Evolutionary conservation across 495 filamentous ascomycete species (phyloP).

Genomic region (Neurospora sp.): DNA sequence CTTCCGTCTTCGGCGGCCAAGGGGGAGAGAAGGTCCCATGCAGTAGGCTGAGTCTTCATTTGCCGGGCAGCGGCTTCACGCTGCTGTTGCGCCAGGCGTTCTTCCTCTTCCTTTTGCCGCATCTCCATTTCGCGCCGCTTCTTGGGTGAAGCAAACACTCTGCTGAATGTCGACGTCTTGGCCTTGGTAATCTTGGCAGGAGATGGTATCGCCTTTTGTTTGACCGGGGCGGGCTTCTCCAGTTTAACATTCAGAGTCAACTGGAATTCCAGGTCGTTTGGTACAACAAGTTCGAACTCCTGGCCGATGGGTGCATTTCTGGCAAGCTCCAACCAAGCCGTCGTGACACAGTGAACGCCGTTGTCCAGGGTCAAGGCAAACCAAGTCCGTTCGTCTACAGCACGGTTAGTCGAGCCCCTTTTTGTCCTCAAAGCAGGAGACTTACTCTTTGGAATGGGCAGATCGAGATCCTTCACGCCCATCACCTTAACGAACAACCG

Average conservation of each 20-base stretch:
- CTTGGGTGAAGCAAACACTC: conserved; percentile 86
- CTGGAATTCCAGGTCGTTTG: conserved; percentile 94
- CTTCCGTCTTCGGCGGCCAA: conserved; percentile 83
- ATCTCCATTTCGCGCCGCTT: conserved; percentile 89
- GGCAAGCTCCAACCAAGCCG: conserved; percentile 86
- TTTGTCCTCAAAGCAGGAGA: not conserved
- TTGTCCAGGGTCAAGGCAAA: conserved; percentile 96
- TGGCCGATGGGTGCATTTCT: conserved; percentile 92
- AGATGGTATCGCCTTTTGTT: conserved; percentile 32
- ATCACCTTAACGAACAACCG: conserved; percentile 94
- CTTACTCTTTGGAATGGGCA: conserved; percentile 85
- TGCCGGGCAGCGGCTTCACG: conserved; percentile 55
- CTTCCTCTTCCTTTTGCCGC: conserved; percentile 65
- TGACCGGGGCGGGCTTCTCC: conserved; percentile 58
- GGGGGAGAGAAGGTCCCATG: conserved; percentile 80
- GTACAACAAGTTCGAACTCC: conserved; percentile 94
- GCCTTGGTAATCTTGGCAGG: conserved; percentile 48
- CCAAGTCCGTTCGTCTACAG: conserved; percentile 70
- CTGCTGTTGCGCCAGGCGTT: conserved; percentile 53
- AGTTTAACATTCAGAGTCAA: conserved; percentile 92
- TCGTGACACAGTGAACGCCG: conserved; percentile 94
- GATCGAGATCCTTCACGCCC: conserved; percentile 86
- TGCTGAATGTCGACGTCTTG: conserved; percentile 78
- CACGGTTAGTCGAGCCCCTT: conserved; percentile 16
- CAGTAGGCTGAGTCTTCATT: conserved; percentile 43